Base-by-base conservation (phyloP, 1,139 yeast genomes). In the Hemisphaericaspora subhashii region DNA sequence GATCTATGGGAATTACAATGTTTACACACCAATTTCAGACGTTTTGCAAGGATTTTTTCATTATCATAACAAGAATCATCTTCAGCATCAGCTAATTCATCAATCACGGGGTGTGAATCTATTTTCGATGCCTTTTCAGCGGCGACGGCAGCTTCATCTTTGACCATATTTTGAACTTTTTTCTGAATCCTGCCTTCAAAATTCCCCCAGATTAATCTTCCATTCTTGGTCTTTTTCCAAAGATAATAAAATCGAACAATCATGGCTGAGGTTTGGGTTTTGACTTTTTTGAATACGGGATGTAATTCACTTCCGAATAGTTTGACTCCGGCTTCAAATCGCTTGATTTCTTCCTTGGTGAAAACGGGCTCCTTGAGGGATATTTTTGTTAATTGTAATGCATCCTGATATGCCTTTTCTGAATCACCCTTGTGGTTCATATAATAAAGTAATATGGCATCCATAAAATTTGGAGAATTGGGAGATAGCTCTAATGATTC, bases 201-300 rank as follows among this genome's bases (percentile, higher is more conserved):
- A 53, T 83, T 83, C 26, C 88, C 96, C 96, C 97, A 88, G 12
- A 86, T 85, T 36, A 63, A 55, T 46, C 75, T 79, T 0, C 98
- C 98, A 40, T 72, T 72, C 22, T 75, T 68, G 0, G 96, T 83
- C 58, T 90, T 90, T 60, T 90, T 90, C 98, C 98, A 90, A 37
- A 86, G 65, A 53, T 90, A 90, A 54, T 87, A 90, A 55, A 75
- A 90, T 38, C 96, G 64, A 1, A 90, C 97, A 46, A 89, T 74
- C 81, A 83, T 86, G 0, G 90, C 75, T 38, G 81, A 67, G 0
- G 87, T 69, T 49, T 86, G 94, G 0, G 89, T 73, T 30, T 74
- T 74, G 5, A 90, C 94, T 45, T 73, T 76, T 53, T 81, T 77
- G 48, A 61, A 77, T 0, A 87, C 94, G 2, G 86, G 88, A 53